Evolutionary conservation across 1,284 basidiomycete genomes (phyloP).

Genomic region (Phellinidium pouzarii): DNA sequence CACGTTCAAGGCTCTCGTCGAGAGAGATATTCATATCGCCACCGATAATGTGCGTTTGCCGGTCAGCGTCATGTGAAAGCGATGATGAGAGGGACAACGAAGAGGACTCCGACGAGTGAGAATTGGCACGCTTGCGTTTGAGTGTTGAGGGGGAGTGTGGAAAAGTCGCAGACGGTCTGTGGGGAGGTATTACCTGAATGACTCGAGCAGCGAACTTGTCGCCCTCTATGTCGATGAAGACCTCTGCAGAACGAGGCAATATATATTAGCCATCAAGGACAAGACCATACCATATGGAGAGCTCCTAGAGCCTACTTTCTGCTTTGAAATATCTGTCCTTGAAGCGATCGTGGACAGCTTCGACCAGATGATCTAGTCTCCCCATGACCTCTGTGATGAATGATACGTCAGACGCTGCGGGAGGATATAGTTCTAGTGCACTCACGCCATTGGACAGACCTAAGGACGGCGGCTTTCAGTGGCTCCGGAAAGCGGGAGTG

Average conservation of each 20-base stretch:
- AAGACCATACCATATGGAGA: conserved; percentile 23
- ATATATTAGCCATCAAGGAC: too few relatives aligned
- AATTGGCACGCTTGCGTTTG: conserved; percentile 16
- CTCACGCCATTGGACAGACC: conserved; percentile 93
- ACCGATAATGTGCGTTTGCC: conserved; percentile 56
- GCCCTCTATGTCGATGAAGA: conserved; percentile 78
- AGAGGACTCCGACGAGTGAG: conserved; percentile 26
- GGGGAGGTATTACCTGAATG: conserved; percentile 69
- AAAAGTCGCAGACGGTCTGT: conserved; percentile 34
- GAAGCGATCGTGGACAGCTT: conserved; percentile 91
- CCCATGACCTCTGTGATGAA: conserved; percentile 80
- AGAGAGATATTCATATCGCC: conserved; percentile 72
- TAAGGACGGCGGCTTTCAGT: conserved; percentile 87
- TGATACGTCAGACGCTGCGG: conserved; percentile 20
- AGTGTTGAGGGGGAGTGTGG: conserved; percentile 24
- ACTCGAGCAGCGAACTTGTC: conserved; percentile 78
- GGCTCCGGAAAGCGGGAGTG: conserved; percentile 89
- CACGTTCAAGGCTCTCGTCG: conserved; percentile 65
- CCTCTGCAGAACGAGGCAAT: conserved; percentile 40
- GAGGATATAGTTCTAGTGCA: conserved; percentile 25
- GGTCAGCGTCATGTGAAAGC: conserved; percentile 19
- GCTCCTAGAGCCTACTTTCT: conserved; percentile 57
- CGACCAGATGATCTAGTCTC: conserved; percentile 89
- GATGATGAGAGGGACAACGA: conserved; percentile 27
- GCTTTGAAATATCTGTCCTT: conserved; percentile 89